Base-by-base conservation (phyloP, 1,284 basidiomycete genomes). In the Cystobasidium sp. region DNA sequence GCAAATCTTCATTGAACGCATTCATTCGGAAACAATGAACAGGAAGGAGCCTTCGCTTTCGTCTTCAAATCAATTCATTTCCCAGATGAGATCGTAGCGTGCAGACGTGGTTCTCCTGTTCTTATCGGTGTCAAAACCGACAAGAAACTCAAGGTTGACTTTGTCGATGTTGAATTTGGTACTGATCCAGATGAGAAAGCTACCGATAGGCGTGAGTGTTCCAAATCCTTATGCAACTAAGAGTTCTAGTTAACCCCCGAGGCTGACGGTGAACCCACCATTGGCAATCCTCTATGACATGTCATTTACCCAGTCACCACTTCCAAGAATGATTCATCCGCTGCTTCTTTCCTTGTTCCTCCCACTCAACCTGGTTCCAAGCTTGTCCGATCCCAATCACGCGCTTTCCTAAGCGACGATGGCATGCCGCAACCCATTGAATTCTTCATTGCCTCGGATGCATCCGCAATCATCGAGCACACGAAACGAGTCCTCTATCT, bases 61-160 rank as follows among this genome's bases (percentile, higher is more conserved):
- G 95, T 98, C 80, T 98, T 99, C 92, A 99, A 97, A 86, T 97
- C 95, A 18, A 84, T 85, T 49, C 94, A 99, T 86, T 99, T 90
- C 87, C 97, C 97, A 65, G 93, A 96, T 80, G 93, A 99, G 84
- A 88, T 97, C 77, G 94, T 99, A 77, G 92, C 93, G 73, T 93
- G 95, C 75, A 93, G 95, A 80, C 93, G 97, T 81, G 97, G 97
- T 81, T 99, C 96, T 39, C 97, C 97, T 31, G 89, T 99, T 39
- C 85, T 99, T 74, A 91, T 99, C 81, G 97, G 97, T 86, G 96
- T 99, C 83, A 99, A 99, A 90, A 98, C 97, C 46, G 96, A 99
- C 83, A 95, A 96, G 88, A 99, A 99, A 85, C 88, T 99, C 82
- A 99, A 99, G 87, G 96, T 98, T 64, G 97, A 99, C 86, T 99